Evolutionary conservation across 75 land plant species (phyloP), one percentile per base, ranked within the genome.

Genomic region (Chamaecyparis obtusa): DNA sequence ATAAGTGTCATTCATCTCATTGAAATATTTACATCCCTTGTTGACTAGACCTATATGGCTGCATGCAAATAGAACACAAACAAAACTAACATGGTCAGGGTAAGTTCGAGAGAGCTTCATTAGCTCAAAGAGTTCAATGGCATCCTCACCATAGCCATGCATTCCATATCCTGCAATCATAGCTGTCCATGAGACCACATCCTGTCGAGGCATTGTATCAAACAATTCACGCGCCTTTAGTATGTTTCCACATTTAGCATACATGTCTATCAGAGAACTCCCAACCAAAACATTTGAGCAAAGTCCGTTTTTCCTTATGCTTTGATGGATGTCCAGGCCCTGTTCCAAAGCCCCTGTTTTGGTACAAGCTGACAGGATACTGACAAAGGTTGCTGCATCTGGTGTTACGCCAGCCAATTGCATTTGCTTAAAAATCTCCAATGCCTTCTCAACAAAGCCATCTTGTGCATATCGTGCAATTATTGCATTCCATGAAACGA

Each of bases 191-290:
- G 92, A 64, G 54, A 91, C 48, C 19, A 84, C 24, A 72, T 91
- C 92, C 49, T 36, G 87, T 10, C 35, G 48, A 57, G 81, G 76
- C 86, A 89, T 86, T 33, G 86, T 77, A 17, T 86, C 86, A 84
- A 89, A 89, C 19, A 86, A 60, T 3, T 9, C 11, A 60, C 74
- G 57, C 0, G 76, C 92, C 57, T 39, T 17, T 17, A 86, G 87
- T 21, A 89, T 32, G 74, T 55, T 72, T 16, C 93, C 93, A 86
- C 89, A 92, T 72, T 88, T 92, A 85, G 85, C 91, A 71, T 92
- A 92, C 91, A 90, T 90, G 35, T 87, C 77, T 49, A 92, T 60
- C 9, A 92, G 90, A 74, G 89, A 86, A 85, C 88, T 92, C 7
- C 87, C 56, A 5, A 90, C 88, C 75, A 88, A 84, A 21, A 87